A percentile compares a stretch with the other conserved stretches of the same genome.
Evolutionary conservation across 352 stramenopile species (phyloP).

Genomic region (Globisporangium irregulare): DNA sequence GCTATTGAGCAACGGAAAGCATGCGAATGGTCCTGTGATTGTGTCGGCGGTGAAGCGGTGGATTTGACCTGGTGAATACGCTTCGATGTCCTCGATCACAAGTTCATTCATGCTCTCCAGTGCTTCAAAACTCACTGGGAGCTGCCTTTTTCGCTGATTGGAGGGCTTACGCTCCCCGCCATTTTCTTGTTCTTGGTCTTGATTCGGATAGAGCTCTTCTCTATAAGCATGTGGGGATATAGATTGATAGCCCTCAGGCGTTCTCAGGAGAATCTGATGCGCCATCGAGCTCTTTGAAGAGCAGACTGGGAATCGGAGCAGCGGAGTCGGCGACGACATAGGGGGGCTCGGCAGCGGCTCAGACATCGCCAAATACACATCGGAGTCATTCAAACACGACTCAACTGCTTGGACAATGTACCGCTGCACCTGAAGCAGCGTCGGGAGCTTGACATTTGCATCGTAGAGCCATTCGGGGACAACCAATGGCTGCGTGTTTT

Average conservation of each 20-base stretch:
- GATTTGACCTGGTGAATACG: conserved; percentile 15
- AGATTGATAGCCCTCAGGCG: not conserved
- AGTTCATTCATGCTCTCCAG: conserved; percentile 27
- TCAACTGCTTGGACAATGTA: conserved; percentile 53
- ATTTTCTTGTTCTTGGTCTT: not conserved
- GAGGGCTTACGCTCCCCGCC: no score
- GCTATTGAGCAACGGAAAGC: conserved; percentile 37
- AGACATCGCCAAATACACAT: conserved; percentile 68
- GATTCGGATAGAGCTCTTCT: not conserved
- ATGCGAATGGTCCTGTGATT: conserved; percentile 46
- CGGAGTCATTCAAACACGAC: conserved; percentile 58
- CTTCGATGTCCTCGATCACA: conserved; percentile 38
- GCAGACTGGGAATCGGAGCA: conserved; percentile 48
- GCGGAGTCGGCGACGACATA: conserved; percentile 20
- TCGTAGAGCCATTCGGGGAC: conserved; percentile 16
- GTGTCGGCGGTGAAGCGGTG: conserved; percentile 24
- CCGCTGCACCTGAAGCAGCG: conserved; percentile 58
- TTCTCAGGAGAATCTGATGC: conserved; percentile 25
- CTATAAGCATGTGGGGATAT: not conserved
- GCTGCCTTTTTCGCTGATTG: not conserved
- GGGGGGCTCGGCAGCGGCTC: conserved; percentile 46
- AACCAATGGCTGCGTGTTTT: conserved; percentile 15
- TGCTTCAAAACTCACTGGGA: conserved; percentile 34
- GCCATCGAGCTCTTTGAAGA: conserved; percentile 56
- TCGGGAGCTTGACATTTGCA: conserved; percentile 36